phyloP scores from a whole-genome alignment of 345 rosid genomes.

The Adansonia digitata region DNA sequence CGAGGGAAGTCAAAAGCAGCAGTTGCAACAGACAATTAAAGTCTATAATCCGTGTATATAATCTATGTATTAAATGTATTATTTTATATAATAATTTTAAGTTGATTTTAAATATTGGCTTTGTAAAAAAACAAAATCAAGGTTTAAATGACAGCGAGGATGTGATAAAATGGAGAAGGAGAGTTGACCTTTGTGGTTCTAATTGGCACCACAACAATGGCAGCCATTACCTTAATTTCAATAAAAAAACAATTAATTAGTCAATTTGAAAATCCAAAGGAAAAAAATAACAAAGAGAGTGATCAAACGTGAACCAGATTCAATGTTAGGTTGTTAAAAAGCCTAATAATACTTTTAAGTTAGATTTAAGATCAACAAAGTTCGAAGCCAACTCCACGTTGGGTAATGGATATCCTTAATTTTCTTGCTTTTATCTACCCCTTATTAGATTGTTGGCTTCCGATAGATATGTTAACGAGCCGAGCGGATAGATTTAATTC shows the following conservation, averaged over 20 bases:
- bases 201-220: neutral
- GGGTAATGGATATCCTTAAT: neutral
- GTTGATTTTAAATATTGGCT: no score
- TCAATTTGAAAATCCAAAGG: neutral
- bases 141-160: no score
- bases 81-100: no score
- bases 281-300: neutral
- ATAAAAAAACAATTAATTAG: conserved; percentile 24
- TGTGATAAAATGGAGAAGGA: conserved; percentile 20
- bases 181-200: conserved; percentile 40
- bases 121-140: no score
- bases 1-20: conserved; percentile 40
- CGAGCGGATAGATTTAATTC: no score
- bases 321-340: conserved; percentile 11
- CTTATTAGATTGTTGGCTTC: neutral
- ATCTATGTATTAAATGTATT: no score
- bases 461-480: no score
- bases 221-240: conserved; percentile 24
- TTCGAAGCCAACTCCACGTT: neutral
- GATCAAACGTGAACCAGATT: conserved; percentile 1
- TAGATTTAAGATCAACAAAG: neutral
- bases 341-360: neutral
- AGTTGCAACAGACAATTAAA: conserved; percentile 3
- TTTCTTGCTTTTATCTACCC: neutral
- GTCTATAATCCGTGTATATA: no score